These are phyloP conservation scores for Botrytis fragariae DNA, from an alignment of 2,329 filamentous ascomycete genomes.

Conservation along the genomic window DNA sequence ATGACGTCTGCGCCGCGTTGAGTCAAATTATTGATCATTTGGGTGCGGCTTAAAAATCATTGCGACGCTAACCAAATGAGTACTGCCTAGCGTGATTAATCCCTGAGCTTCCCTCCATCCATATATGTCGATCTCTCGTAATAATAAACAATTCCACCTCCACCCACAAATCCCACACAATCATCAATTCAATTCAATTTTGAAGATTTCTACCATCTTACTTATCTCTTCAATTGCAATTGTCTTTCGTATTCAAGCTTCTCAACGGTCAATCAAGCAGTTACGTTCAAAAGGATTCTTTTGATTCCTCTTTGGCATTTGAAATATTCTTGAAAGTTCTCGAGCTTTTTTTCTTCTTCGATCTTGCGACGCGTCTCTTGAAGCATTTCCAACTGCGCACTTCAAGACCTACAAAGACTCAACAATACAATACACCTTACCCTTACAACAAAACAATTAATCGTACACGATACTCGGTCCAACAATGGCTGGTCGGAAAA, in stretches of 20 bases:
- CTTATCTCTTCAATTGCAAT: not conserved
- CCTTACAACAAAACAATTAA: not conserved
- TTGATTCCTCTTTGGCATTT: not conserved
- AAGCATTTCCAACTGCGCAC: not conserved
- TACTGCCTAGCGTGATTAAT: constrained; percentile 1
- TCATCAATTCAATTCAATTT: not conserved
- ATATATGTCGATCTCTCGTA: not conserved
- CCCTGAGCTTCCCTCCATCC: not conserved
- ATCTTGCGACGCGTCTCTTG: not conserved
- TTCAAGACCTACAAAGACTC: not conserved
- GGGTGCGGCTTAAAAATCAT: not conserved
- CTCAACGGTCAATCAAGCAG: not conserved
- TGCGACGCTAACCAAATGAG: not conserved
- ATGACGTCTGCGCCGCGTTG: not conserved
- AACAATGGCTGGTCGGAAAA: constrained; percentile 3
- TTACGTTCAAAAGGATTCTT: not conserved
- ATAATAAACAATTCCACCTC: not conserved
- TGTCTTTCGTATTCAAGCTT: not conserved
- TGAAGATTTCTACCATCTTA: not conserved
- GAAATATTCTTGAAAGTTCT: not conserved
- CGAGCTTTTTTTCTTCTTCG: not conserved
- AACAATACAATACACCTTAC: not conserved
- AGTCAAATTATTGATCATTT: not conserved
- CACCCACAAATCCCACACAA: not conserved
- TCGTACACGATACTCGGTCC: not conserved